Evolutionary conservation across 192 early-diverging fungal species (phyloP), one percentile per base, ranked within the genome.

Genomic region (Backusella liffmaniae): DNA sequence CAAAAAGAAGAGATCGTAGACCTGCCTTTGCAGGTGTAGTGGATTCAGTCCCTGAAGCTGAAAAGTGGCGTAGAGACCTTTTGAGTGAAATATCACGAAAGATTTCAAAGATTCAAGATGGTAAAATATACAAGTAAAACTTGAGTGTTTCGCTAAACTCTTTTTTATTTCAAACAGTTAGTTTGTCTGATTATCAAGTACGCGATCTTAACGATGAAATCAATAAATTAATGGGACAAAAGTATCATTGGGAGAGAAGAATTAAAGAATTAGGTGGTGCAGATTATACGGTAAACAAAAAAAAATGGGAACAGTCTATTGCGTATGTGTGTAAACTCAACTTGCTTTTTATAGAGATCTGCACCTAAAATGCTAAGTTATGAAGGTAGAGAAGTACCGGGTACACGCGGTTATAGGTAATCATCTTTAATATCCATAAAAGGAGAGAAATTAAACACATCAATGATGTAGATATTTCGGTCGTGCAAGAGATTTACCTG

Each of bases 121-220:
- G 93, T 92, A 86, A 87, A 84, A 78, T 30, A 23, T 23, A n/a
- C 0, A 67, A 42, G 29, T 18, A 30, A 72, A 39, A 12, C 10
- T 30, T 53, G 34, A 72, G 73, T 44, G 42, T 67, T 26, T 15
- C 37, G n/a, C 79, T 42, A 39, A 15, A 30, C 13, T 9, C 66
- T 37, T 35, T 35, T 30, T 39, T 37, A 32, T 32, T 32, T 3
- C 32, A 32, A 32, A 32, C 73, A 95, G 95, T 88, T 41, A 86
- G 88, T 42, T 80, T 99, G 62, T 93, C 93, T n/a, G 96, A 97
- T 53, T 89, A 92, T 73, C 94, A 97, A 77, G 90, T 99, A 59
- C 87, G 97, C 41, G 96, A 98, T 76, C 82, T 96, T 66, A 99
- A 99, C 83, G 98, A 99, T 82, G 91, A 93, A 35, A 97, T 99